A percentile compares a stretch with the other conserved stretches of the same genome.
phyloP scores from a whole-genome alignment of 1,284 basidiomycete species.

The Jaminaea rosea region DNA sequence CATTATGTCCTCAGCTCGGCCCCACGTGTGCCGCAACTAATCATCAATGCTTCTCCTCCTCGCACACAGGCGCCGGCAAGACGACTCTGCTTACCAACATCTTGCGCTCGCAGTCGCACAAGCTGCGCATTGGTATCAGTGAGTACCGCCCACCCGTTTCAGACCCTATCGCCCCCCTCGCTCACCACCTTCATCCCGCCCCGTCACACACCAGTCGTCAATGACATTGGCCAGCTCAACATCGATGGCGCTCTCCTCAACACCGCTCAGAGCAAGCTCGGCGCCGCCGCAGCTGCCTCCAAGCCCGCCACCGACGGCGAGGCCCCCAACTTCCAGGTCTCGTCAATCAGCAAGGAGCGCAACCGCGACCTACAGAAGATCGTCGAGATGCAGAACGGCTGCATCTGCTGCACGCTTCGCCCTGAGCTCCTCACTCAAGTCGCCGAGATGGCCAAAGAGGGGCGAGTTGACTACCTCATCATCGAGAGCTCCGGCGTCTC shows the following conservation, averaged over 20 bases:
- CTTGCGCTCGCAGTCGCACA: slow-evolving; percentile 49
- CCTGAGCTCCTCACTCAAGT: slow-evolving; percentile 52
- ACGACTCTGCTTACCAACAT: slow-evolving; percentile 51
- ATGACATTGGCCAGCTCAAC: slow-evolving; percentile 50
- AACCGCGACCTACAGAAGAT: slow-evolving; percentile 38
- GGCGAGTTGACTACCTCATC: slow-evolving; percentile 49
- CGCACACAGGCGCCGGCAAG: slow-evolving; percentile 52
- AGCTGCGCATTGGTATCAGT: slow-evolving; percentile 48
- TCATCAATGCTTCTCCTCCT: too few relatives aligned
- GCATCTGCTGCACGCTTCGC: slow-evolving; percentile 53
- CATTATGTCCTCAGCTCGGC: too few relatives aligned
- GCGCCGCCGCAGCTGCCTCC: too few relatives aligned
- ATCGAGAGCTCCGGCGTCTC: slow-evolving; percentile 51
- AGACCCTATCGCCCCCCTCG: too few relatives aligned
- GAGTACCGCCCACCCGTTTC: too few relatives aligned
- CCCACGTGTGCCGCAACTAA: too few relatives aligned
- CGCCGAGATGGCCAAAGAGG: slow-evolving; percentile 47
- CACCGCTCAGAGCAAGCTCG: too few relatives aligned
- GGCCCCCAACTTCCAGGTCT: too few relatives aligned
- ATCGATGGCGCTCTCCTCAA: slow-evolving; percentile 51
- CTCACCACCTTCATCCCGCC: too few relatives aligned
- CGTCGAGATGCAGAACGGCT: slow-evolving; percentile 51
- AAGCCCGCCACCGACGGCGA: too few relatives aligned
- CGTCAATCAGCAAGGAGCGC: slow-evolving; percentile 48
- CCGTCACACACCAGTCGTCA: too few relatives aligned